These are phyloP conservation scores for Exophiala spinifera DNA, from an alignment of 2,329 filamentous ascomycete genomes.

Conservation along the genomic window DNA sequence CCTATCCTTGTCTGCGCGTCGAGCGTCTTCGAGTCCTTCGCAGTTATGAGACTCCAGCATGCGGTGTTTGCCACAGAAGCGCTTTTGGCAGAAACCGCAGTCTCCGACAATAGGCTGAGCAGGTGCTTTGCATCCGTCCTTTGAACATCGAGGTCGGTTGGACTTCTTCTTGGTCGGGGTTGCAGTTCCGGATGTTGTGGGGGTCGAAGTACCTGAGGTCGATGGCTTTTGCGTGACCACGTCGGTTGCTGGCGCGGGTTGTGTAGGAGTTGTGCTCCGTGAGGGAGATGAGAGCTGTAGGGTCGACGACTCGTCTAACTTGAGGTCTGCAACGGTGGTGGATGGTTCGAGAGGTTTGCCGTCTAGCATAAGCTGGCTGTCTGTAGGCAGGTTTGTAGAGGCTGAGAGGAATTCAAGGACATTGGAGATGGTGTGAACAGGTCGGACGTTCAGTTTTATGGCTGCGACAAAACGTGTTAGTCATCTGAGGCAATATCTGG, in stretches of 20 bases:
- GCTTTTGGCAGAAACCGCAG: conserved; percentile 89
- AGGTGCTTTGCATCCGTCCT: conserved; percentile 81
- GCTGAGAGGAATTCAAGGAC: conserved; percentile 57
- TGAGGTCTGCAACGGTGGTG: conserved; percentile 29
- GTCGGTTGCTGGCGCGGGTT: conserved; percentile 50
- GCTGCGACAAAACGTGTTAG: conserved; percentile 39
- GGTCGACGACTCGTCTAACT: conserved; percentile 24
- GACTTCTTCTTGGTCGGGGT: conserved; percentile 40
- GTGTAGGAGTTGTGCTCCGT: conserved; percentile 20
- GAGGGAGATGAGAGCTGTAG: conserved; percentile 41
- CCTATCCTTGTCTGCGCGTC: conserved; percentile 92
- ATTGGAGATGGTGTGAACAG: conserved; percentile 53
- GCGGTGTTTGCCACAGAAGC: conserved; percentile 93
- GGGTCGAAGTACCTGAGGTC: conserved; percentile 34
- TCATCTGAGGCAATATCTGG: conserved; percentile 10
- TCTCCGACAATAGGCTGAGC: conserved; percentile 94
- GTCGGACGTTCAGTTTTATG: conserved; percentile 55
- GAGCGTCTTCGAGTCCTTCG: conserved; percentile 89
- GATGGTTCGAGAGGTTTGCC: conserved; percentile 52
- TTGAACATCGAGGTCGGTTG: conserved; percentile 70
- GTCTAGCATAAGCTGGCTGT: conserved; percentile 57
- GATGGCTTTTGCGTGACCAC: conserved; percentile 49
- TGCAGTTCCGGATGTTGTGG: conserved; percentile 46
- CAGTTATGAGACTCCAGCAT: conserved; percentile 94
- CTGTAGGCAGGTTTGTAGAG: conserved; percentile 51